A percentile compares a stretch with the other conserved stretches of the same genome.
Evolutionary conservation across 2,329 filamentous ascomycete genomes (phyloP).

Genomic region (Pyrenochaeta sp.): DNA sequence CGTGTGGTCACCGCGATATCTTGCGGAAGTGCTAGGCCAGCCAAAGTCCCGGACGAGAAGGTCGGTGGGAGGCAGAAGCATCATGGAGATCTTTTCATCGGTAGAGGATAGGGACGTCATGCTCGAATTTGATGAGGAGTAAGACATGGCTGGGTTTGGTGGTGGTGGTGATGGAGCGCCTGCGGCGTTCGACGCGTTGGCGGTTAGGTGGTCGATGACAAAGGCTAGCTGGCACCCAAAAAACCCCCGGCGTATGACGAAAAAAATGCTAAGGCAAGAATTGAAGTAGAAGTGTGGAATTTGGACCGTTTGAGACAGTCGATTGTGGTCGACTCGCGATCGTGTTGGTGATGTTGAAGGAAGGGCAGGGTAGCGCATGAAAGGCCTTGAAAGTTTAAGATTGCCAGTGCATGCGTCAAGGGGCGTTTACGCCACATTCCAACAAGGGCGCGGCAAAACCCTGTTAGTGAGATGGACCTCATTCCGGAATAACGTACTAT

Average conservation of each 20-base stretch:
- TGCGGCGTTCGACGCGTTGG: slow-evolving; percentile 13
- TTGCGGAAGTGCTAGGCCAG: slow-evolving; percentile 30
- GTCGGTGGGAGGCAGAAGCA: slow-evolving; percentile 1
- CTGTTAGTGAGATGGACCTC: slow-evolving; percentile 15
- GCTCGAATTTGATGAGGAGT: slow-evolving; percentile 12
- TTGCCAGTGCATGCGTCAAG: slow-evolving; percentile 21
- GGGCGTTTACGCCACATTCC: slow-evolving; percentile 18
- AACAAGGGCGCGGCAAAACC: slow-evolving; percentile 1
- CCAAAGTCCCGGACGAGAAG: slow-evolving; percentile 34
- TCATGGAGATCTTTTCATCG: slow-evolving; percentile 21
- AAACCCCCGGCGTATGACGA: neutral
- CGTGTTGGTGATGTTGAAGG: neutral
- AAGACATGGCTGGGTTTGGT: slow-evolving; percentile 15
- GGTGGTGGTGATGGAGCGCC: slow-evolving; percentile 1
- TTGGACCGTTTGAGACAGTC: neutral
- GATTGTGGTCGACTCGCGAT: neutral
- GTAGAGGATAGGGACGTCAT: slow-evolving; percentile 20
- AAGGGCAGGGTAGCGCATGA: neutral
- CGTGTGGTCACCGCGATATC: slow-evolving; percentile 36
- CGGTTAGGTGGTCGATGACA: slow-evolving; percentile 2
- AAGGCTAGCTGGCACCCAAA: neutral
- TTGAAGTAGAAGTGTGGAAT: neutral
- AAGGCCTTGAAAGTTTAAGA: slow-evolving; percentile 14
- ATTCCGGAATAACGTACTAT: slow-evolving; percentile 18
- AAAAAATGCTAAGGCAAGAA: neutral